phyloP scores from a whole-genome alignment of 768 basidiomycete genomes.

The Hortiboletus flavorubellus region DNA sequence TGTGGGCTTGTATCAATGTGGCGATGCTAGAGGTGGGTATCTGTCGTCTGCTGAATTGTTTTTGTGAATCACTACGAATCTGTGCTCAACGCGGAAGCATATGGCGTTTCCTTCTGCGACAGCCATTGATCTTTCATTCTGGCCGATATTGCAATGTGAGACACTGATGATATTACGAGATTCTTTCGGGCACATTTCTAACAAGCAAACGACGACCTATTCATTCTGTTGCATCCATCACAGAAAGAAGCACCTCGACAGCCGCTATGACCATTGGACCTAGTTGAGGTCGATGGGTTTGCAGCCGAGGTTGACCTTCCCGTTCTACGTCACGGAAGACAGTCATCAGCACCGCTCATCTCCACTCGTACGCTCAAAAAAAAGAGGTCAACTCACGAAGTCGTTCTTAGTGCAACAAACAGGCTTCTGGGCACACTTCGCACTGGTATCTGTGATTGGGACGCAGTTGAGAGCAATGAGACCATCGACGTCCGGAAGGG shows the following conservation, averaged over 20 bases:
- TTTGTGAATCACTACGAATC: too few species aligned
- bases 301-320: conserved; percentile 13
- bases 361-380: too few species aligned
- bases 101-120: too few species aligned
- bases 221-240: too few species aligned
- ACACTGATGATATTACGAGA: too few species aligned
- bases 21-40: too few species aligned
- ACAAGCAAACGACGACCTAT: not conserved
- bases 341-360: not conserved
- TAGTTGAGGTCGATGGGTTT: conserved; percentile 6
- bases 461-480: conserved; percentile 8
- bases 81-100: too few species aligned
- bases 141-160: not conserved
- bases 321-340: not conserved
- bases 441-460: not conserved
- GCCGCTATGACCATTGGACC: too few species aligned
- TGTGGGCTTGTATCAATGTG: too few species aligned
- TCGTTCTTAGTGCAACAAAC: conserved; percentile 17
- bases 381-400: conserved; percentile 2
- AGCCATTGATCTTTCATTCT: too few species aligned
- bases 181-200: not conserved
- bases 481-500: not conserved
- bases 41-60: too few species aligned
- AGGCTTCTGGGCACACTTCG: conserved; percentile 10
- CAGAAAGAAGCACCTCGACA: too few species aligned